These are phyloP conservation scores for Elasticomyces elasticus DNA, from an alignment of 495 filamentous ascomycete species.

Conservation along the genomic window DNA sequence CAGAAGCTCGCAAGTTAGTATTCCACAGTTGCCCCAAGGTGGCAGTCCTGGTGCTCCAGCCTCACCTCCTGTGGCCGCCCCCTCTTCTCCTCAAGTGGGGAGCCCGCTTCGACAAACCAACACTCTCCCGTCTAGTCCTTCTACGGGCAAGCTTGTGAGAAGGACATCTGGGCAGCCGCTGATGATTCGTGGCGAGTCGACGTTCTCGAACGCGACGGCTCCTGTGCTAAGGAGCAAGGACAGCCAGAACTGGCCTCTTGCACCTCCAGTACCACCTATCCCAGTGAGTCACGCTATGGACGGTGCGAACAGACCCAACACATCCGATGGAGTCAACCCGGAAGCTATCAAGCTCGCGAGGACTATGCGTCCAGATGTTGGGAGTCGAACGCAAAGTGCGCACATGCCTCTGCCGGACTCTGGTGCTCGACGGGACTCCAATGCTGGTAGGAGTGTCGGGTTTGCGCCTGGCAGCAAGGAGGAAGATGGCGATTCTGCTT, in stretches of 20 bases:
- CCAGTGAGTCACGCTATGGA: neutral
- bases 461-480: constrained; percentile 13
- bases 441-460: neutral
- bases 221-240: neutral
- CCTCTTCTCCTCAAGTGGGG: neutral
- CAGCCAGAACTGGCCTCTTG: constrained; percentile 27
- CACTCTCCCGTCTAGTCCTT: neutral
- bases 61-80: neutral
- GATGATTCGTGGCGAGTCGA: neutral
- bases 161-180: constrained; percentile 2
- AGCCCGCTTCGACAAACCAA: neutral
- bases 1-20: neutral
- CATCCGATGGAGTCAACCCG: constrained; percentile 5
- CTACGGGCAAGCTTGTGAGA: constrained; percentile 8
- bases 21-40: neutral
- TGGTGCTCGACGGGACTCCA: constrained; percentile 16
- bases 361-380: constrained; percentile 21
- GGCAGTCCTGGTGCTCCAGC: neutral
- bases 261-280: constrained; percentile 11
- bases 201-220: constrained; percentile 5
- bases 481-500: constrained; percentile 13
- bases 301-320: neutral
- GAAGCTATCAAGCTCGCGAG: constrained; percentile 14
- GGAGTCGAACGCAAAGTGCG: neutral
- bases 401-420: neutral